Conservation (phyloP, 345 rosid genomes). For the Iberis pinnata region DNA sequence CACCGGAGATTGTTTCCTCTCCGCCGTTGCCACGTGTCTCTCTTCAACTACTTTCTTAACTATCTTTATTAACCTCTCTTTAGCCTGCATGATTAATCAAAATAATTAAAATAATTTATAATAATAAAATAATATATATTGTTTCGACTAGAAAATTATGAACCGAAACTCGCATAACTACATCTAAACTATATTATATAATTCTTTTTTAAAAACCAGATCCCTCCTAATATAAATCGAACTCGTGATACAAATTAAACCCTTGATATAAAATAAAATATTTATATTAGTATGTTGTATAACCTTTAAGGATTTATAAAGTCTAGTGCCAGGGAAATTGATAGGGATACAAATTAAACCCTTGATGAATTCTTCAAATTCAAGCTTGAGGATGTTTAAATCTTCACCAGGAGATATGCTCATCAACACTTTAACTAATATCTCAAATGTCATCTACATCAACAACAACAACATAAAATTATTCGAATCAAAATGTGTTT, state of each 20-base stretch:
- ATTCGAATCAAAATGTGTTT: not conserved
- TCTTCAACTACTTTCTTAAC: conserved; percentile 61
- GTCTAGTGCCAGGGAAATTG: conserved; percentile 81
- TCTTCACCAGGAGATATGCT: conserved; percentile 65
- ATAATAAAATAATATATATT: too few relatives aligned
- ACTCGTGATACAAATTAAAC: too few relatives aligned
- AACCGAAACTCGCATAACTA: too few relatives aligned
- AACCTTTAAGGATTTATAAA: conserved; percentile 81
- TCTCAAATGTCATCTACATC: conserved; percentile 60
- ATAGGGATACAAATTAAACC: conserved; percentile 87
- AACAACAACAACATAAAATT: not conserved
- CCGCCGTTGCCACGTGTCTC: conserved; percentile 39
- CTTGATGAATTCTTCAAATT: conserved; percentile 81
- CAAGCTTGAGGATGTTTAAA: conserved; percentile 50
- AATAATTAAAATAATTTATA: not conserved
- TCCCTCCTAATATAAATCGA: too few relatives aligned
- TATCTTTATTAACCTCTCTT: conserved; percentile 50
- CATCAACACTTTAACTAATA: conserved; percentile 66
- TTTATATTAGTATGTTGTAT: too few relatives aligned
- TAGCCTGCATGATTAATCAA: conserved; percentile 51
- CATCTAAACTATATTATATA: too few relatives aligned
- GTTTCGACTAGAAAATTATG: too few relatives aligned
- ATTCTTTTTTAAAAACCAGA: too few relatives aligned
- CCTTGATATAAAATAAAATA: not conserved
- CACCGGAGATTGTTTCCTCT: conserved; percentile 20